phyloP scores from a whole-genome alignment of 768 basidiomycete species.

The Galerina sulciceps region DNA sequence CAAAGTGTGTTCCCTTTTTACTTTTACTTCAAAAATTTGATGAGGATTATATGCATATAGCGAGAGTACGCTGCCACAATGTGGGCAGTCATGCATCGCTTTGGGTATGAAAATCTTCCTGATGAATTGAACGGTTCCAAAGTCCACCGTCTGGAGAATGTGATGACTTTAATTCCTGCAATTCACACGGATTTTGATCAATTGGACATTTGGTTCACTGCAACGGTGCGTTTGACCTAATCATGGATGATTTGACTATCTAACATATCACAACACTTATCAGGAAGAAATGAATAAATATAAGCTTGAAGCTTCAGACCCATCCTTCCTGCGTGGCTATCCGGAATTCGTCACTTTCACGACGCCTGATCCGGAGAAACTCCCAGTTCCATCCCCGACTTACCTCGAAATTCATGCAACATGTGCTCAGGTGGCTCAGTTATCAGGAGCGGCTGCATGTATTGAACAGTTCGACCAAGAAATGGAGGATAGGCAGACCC shows the following conservation, averaged over 20 bases:
- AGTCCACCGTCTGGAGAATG: slow-evolving; percentile 34
- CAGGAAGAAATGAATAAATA: slow-evolving; percentile 25
- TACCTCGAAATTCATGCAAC: slow-evolving; percentile 43
- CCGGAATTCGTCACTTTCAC: slow-evolving; percentile 31
- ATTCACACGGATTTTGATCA: slow-evolving; percentile 29
- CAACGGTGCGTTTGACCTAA: slow-evolving; percentile 24
- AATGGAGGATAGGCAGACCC: slow-evolving; percentile 8
- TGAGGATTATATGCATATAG: slow-evolving; percentile 13
- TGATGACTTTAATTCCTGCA: slow-evolving; percentile 29
- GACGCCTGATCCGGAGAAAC: slow-evolving; percentile 23
- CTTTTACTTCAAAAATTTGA: not conserved
- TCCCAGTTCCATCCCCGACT: slow-evolving; percentile 32
- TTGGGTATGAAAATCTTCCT: slow-evolving; percentile 26
- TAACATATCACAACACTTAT: not conserved
- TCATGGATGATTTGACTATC: not conserved
- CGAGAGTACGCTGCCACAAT: slow-evolving; percentile 25
- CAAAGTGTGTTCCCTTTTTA: slow-evolving; percentile 21
- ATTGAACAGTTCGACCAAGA: slow-evolving; percentile 22
- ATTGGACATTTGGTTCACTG: slow-evolving; percentile 34
- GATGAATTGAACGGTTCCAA: slow-evolving; percentile 30
- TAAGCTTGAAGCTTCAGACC: slow-evolving; percentile 11
- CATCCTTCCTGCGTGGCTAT: slow-evolving; percentile 9
- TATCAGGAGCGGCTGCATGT: slow-evolving; percentile 41
- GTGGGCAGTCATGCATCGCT: slow-evolving; percentile 28
- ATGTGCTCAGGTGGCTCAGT: slow-evolving; percentile 40